Percentiles rank a stretch among this genome's conserved stretches.
phyloP scores from a whole-genome alignment of 495 filamentous ascomycete species.

The Massariosphaeria phaeospora region DNA sequence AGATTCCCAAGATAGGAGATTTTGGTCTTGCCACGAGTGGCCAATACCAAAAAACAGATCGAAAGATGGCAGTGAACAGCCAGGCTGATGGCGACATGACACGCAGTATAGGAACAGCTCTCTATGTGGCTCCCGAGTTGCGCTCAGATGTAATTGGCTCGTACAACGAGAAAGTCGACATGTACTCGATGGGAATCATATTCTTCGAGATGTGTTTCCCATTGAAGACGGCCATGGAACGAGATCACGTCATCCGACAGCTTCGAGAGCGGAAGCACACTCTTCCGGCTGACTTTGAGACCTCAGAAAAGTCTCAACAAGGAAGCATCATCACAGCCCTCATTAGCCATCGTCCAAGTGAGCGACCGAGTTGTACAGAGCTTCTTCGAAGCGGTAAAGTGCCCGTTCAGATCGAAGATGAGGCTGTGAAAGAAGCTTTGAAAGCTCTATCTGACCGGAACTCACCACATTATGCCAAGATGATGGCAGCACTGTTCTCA shows the following conservation, averaged over 20 bases:
- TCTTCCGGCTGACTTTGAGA: constrained; percentile 70
- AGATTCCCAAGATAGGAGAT: constrained; percentile 91
- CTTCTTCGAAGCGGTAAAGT: constrained; percentile 83
- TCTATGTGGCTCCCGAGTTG: constrained; percentile 92
- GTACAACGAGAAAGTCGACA: constrained; percentile 94
- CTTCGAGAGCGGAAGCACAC: constrained; percentile 62
- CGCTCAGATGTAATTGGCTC: constrained; percentile 62
- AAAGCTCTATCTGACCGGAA: constrained; percentile 72
- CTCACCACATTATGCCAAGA: constrained; percentile 85
- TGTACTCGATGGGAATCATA: constrained; percentile 96
- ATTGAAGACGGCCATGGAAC: constrained; percentile 80
- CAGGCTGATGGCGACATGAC: constrained; percentile 58
- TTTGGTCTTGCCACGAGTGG: constrained; percentile 91
- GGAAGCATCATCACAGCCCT: constrained; percentile 73
- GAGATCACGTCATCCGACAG: constrained; percentile 65
- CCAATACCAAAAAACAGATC: constrained; percentile 57
- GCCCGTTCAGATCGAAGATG: constrained; percentile 85
- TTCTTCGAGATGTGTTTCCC: constrained; percentile 96
- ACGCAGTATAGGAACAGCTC: constrained; percentile 85
- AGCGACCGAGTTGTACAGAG: constrained; percentile 79
- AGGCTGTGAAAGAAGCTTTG: constrained; percentile 76
- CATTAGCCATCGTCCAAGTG: constrained; percentile 70
- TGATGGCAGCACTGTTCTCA: constrained; percentile 77
- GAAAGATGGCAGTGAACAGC: constrained; percentile 39
- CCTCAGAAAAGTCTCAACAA: constrained; percentile 67